phyloP scores from a whole-genome alignment of 2,329 filamentous ascomycete species.

The Magnaporthales sp. region DNA sequence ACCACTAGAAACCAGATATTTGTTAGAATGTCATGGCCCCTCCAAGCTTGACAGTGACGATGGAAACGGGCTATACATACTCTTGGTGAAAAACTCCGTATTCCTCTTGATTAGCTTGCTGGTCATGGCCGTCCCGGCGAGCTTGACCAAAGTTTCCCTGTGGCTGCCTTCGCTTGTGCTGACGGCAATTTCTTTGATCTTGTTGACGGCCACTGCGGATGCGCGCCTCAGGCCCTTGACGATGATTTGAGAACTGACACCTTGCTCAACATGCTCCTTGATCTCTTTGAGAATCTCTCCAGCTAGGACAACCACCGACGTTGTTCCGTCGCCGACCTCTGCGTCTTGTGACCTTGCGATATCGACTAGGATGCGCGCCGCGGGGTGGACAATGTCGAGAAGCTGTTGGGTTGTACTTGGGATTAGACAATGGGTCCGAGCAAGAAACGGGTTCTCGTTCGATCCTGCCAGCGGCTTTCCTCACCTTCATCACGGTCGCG shows the following conservation, averaged over 20 bases:
- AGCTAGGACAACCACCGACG: conserved; percentile 93
- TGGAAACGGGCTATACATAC: conserved; percentile 37
- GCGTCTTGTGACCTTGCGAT: conserved; percentile 98
- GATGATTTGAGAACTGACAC: conserved; percentile 94
- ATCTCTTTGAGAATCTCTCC: conserved; percentile 96
- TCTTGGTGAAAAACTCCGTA: conserved; percentile 94
- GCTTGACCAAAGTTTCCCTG: conserved; percentile 78
- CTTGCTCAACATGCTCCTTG: conserved; percentile 92
- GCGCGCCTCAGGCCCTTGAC: conserved; percentile 91
- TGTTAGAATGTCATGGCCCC: conserved; percentile 13
- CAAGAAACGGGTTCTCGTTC: neutral
- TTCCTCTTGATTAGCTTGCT: conserved; percentile 99
- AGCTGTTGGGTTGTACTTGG: conserved; percentile 44
- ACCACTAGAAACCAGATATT: conserved; percentile 58
- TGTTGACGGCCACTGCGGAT: conserved; percentile 88
- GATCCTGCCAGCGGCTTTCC: conserved; percentile 8
- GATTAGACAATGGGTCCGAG: neutral
- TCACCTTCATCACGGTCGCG: conserved; percentile 96
- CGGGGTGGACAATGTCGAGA: conserved; percentile 96
- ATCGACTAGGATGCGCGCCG: conserved; percentile 92
- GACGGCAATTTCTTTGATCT: conserved; percentile 95
- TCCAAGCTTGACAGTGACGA: neutral
- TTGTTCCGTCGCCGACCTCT: conserved; percentile 96
- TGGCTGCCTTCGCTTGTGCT: conserved; percentile 74
- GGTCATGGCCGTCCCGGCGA: conserved; percentile 96